Conservation (phyloP, 768 basidiomycete genomes). For the Pisolithus microcarpus region DNA sequence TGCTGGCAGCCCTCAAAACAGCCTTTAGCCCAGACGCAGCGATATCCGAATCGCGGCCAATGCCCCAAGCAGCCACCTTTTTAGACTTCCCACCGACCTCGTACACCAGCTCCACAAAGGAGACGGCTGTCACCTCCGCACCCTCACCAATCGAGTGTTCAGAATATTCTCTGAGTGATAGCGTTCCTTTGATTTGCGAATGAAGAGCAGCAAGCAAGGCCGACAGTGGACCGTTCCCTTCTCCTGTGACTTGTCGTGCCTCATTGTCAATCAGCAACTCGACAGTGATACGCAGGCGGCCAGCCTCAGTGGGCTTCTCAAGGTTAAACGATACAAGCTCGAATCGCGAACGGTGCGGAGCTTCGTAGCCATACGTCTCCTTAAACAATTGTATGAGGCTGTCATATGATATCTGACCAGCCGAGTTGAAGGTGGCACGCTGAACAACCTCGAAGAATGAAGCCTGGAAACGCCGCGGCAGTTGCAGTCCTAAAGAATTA, state of each 20-base stretch:
- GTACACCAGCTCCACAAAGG: constrained; percentile 85
- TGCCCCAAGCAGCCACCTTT: constrained; percentile 72
- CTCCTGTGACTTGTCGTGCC: constrained; percentile 53
- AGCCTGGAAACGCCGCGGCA: constrained; percentile 70
- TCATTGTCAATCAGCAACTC: constrained; percentile 63
- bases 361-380: constrained; percentile 56
- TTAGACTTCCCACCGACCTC: constrained; percentile 47
- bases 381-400: constrained; percentile 61
- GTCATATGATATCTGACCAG: constrained; percentile 59
- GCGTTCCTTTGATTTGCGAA: constrained; percentile 54
- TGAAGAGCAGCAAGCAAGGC: constrained; percentile 77
- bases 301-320: constrained; percentile 37
- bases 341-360: constrained; percentile 33
- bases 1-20: constrained; percentile 74
- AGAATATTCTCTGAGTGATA: constrained; percentile 83
- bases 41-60: constrained; percentile 87
- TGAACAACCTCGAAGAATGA: constrained; percentile 82
- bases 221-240: constrained; percentile 92
- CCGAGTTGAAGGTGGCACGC: constrained; percentile 48
- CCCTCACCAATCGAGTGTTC: constrained; percentile 96
- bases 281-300: constrained; percentile 50
- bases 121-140: constrained; percentile 83
- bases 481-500: constrained; percentile 61
- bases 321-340: constrained; percentile 58
- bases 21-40: constrained; percentile 86